phyloP scores from a whole-genome alignment of 192 early-diverging fungal genomes.

The Coemansia sp. region DNA sequence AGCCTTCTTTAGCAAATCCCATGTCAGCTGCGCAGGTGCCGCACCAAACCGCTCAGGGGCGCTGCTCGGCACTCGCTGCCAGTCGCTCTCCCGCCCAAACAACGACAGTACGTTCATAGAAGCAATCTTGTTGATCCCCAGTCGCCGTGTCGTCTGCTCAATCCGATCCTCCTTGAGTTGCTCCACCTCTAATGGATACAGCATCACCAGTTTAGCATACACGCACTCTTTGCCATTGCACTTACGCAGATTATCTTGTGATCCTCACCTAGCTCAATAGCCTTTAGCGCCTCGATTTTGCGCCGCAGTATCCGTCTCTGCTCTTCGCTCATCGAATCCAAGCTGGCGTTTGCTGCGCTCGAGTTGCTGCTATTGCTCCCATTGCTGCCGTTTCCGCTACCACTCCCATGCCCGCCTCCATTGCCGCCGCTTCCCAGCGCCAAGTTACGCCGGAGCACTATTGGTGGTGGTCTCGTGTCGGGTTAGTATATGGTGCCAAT shows the following conservation, averaged over 20 bases:
- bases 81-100: conserved; percentile 35
- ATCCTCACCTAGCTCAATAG: conserved; percentile 45
- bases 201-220: background rate
- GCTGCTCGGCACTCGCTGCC: conserved; percentile 10
- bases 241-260: background rate
- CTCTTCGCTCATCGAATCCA: conserved; percentile 46
- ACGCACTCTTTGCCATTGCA: background rate
- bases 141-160: conserved; percentile 16
- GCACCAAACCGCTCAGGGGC: conserved; percentile 19
- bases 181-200: conserved; percentile 36
- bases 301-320: conserved; percentile 48
- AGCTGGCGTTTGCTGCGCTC: conserved; percentile 6
- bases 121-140: conserved; percentile 21
- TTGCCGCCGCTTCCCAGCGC: background rate
- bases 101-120: conserved; percentile 29
- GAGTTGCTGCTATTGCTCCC: conserved; percentile 7
- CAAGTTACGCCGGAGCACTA: conserved; percentile 10
- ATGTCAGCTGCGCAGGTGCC: conserved; percentile 36
- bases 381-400: conserved; percentile 3
- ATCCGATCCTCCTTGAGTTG: conserved; percentile 31
- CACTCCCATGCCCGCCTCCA: conserved; percentile 14
- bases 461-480: background rate
- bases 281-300: conserved; percentile 36
- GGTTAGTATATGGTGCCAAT: background rate
- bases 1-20: conserved; percentile 56